Evolutionary conservation across 768 basidiomycete genomes (phyloP), one percentile per base, ranked within the genome.

Genomic region (Coprinopsis marcescibilis): DNA sequence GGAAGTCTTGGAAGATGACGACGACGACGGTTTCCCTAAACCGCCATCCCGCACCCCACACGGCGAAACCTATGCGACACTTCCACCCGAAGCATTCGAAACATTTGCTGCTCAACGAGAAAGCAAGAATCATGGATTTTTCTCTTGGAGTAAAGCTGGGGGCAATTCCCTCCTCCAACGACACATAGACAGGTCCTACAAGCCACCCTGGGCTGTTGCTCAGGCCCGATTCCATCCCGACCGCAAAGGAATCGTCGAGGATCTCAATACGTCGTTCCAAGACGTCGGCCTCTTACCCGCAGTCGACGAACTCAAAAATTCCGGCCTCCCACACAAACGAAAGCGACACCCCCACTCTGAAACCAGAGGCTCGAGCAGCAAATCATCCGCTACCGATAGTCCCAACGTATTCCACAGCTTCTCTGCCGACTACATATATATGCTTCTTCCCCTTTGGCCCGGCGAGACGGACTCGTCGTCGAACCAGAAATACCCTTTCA

Each of bases 371-470:
- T 52, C n/a, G 49, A 48, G 26, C 44, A 43, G 17, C 37, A 53
- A 55, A 43, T 29, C 49, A 14, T 42, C 10, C 37, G 20, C 30
- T 51, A 47, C 4, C 38, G 48, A 38, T 26, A 52, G 36, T 3
- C 54, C 62, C 3, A 72, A 77, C 48, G 68, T 85, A 51, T 77
- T 88, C 46, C 71, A 76, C 26, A 68, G 77, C 26, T 71, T 90
- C 29, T 83, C 83, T 0, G 63, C 75, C 4, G 85, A 89, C 12
- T 77, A 78, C 19, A 67, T 89, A 43, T 88, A 83, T 60, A 90
- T 91, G 89, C 73, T 89, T 20, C 69, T 91, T 14, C 89, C 89
- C 13, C 70, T 91, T n/a, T 91, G 88, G 87, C 80, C 83, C 7
- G 76, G 81, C 14, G 83, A 85, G 53, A 85, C 78, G 1, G 85